Conservation (phyloP, 768 basidiomycete genomes). For the Psilocybe cubensis region DNA sequence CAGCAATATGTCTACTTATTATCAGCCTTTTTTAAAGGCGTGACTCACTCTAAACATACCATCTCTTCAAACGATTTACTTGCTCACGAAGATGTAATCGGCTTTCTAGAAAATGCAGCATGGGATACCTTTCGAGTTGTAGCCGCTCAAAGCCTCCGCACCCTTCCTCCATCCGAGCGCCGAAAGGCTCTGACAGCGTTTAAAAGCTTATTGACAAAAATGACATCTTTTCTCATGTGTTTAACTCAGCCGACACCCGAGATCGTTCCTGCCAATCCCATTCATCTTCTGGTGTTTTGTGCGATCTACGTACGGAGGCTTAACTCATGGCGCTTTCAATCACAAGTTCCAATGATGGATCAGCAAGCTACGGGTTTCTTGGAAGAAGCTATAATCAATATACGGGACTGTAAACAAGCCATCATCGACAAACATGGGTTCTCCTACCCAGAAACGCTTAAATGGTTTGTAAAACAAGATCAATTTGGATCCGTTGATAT, state of each 20-base stretch:
- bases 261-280: background rate
- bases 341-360: background rate
- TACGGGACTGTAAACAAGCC: background rate
- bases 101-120: background rate
- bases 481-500: background rate
- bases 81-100: background rate
- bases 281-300: background rate
- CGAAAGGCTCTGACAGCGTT: background rate
- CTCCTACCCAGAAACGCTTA: background rate
- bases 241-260: too few species aligned
- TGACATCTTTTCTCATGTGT: background rate
- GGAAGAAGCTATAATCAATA: background rate
- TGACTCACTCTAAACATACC: background rate
- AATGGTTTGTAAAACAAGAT: background rate
- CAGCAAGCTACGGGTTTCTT: background rate
- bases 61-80: background rate
- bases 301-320: background rate
- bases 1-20: background rate
- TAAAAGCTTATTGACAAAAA: background rate
- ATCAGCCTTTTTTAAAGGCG: background rate
- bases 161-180: background rate
- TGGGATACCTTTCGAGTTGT: slow-evolving; percentile 1
- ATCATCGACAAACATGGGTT: background rate
- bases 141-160: background rate
- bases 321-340: background rate